These are phyloP conservation scores for Suillus paluster DNA, from an alignment of 768 basidiomycete species.

Conservation along the genomic window DNA sequence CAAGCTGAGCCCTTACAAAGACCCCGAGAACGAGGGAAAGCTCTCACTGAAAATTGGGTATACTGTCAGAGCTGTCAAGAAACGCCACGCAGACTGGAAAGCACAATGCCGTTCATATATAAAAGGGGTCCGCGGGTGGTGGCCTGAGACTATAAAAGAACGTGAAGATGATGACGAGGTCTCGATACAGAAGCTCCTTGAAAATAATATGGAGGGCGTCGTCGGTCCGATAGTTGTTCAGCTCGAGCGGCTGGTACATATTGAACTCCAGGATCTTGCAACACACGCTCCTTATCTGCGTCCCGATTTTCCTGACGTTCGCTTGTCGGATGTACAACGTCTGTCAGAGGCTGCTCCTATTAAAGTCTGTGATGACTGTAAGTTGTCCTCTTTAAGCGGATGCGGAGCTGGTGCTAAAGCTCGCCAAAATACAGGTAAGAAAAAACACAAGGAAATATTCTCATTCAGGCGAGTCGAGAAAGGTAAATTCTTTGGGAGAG, in stretches of 20 bases:
- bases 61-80: constrained; percentile 68
- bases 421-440: constrained; percentile 46
- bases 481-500: constrained; percentile 62
- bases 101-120: constrained; percentile 80
- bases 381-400: constrained; percentile 40
- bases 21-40: constrained; percentile 37
- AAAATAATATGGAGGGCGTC: constrained; percentile 60
- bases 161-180: constrained; percentile 38
- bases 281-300: constrained; percentile 63
- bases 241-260: constrained; percentile 77
- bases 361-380: constrained; percentile 49
- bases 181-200: constrained; percentile 58
- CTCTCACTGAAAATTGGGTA: constrained; percentile 81
- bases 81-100: constrained; percentile 77
- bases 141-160: constrained; percentile 58
- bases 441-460: constrained; percentile 79
- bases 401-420: neutral
- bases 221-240: constrained; percentile 71
- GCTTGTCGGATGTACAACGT: constrained; percentile 27
- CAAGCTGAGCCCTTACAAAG: constrained; percentile 18
- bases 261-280: constrained; percentile 76
- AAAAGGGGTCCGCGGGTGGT: constrained; percentile 73
- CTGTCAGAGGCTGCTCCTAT: constrained; percentile 16
- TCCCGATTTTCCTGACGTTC: constrained; percentile 46
- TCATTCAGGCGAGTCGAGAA: constrained; percentile 58